Evolutionary conservation across 2,329 filamentous ascomycete genomes (phyloP).

Genomic region (Tolypocladium pustulatum): DNA sequence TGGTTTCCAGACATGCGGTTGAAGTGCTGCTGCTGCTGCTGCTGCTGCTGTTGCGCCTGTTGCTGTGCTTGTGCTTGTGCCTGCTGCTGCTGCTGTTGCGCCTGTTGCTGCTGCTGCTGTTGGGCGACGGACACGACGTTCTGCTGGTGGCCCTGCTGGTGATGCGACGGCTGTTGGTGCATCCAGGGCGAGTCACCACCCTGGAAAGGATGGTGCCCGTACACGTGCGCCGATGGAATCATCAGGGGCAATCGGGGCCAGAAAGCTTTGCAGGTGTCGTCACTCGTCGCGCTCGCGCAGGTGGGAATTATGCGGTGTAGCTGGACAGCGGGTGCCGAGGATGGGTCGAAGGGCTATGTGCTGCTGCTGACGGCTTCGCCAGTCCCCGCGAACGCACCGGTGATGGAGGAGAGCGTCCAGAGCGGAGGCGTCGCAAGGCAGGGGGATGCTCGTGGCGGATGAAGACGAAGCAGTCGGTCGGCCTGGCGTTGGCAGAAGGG

Average conservation of each 20-base stretch:
- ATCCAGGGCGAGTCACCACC: conserved; percentile 56
- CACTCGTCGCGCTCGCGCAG: background rate
- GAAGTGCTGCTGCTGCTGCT: conserved; percentile 52
- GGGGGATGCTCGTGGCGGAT: background rate
- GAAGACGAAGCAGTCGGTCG: background rate
- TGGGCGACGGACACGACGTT: conserved; percentile 39
- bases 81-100: conserved; percentile 32
- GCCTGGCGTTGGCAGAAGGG: background rate
- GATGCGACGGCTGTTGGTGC: conserved; percentile 52
- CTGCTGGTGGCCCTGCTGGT: conserved; percentile 48
- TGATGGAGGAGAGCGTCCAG: background rate
- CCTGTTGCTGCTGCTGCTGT: conserved; percentile 28
- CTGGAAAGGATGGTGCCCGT: conserved; percentile 57
- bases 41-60: conserved; percentile 30
- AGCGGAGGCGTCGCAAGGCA: background rate
- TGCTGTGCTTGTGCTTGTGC: conserved; percentile 28
- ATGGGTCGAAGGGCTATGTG: background rate
- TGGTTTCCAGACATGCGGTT: conserved; percentile 61
- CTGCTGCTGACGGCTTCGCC: background rate
- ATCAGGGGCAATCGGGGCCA: conserved; percentile 27
- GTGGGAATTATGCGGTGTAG: background rate
- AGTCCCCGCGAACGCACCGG: background rate
- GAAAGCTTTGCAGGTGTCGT: background rate
- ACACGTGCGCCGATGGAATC: conserved; percentile 55
- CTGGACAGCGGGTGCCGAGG: background rate